phyloP scores from a whole-genome alignment of 176 grass and related monocot genomes.

The Otatea glauca region DNA sequence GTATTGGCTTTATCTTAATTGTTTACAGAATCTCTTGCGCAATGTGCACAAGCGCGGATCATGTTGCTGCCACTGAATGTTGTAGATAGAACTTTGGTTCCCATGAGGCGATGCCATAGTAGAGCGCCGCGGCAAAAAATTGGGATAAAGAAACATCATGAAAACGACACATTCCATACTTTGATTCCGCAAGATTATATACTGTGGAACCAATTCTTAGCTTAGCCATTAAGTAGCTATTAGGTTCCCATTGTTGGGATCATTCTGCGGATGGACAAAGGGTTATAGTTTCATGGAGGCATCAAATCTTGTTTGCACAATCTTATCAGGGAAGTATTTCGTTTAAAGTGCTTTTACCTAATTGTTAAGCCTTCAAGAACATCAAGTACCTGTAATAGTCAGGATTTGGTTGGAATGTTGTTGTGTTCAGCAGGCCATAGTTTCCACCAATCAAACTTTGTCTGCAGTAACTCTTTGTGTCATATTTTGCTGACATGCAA shows the following conservation, averaged over 20 bases:
- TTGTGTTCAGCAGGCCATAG: conserved; percentile 73
- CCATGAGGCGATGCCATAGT: conserved; percentile 90
- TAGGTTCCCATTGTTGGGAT: neutral
- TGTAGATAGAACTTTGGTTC: conserved; percentile 57
- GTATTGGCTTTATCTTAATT: neutral
- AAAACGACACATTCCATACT: neutral
- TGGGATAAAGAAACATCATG: neutral
- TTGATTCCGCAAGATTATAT: neutral
- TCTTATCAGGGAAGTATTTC: neutral
- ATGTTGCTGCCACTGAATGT: conserved; percentile 62
- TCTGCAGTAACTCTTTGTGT: conserved; percentile 75
- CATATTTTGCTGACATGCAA: conserved; percentile 72
- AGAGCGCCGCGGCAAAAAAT: conserved; percentile 53
- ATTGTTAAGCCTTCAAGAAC: conserved; percentile 21
- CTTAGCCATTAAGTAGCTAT: conserved; percentile 26
- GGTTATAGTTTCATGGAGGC: neutral
- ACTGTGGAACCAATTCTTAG: conserved; percentile 6
- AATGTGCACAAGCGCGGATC: conserved; percentile 69
- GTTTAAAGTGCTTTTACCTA: conserved; percentile 28
- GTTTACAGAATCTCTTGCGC: conserved; percentile 66
- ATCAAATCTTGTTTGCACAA: neutral
- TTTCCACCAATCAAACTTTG: conserved; percentile 82
- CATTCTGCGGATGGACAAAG: neutral
- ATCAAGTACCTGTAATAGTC: conserved; percentile 74
- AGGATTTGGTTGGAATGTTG: conserved; percentile 76